Percentiles rank a stretch among this genome's conserved stretches.
Conservation (phyloP, 805 yeast genomes). For the Saccharomycopsis sp. region DNA sequence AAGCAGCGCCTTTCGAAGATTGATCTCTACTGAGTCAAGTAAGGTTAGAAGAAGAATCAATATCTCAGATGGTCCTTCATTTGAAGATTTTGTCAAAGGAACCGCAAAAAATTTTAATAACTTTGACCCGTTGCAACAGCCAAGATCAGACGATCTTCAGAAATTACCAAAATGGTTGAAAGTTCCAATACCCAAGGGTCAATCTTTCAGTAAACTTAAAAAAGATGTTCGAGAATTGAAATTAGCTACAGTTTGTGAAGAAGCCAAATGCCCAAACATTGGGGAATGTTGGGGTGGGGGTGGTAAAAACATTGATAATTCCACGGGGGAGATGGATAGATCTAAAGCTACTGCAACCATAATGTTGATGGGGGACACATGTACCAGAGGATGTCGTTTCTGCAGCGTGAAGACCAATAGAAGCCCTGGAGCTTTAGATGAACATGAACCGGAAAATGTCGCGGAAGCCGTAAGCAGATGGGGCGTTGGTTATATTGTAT, state of each 20-base stretch:
- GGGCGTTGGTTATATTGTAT: slow-evolving; percentile 97
- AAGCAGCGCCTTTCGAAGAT: too few species aligned
- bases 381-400: slow-evolving; percentile 98
- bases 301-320: slow-evolving; percentile 32
- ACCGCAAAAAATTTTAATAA: slow-evolving; percentile 53
- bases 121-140: slow-evolving; percentile 71
- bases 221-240: slow-evolving; percentile 83
- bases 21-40: too few species aligned
- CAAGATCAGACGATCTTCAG: slow-evolving; percentile 58
- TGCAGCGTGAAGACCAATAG: slow-evolving; percentile 95
- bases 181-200: slow-evolving; percentile 95
- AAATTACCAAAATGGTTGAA: slow-evolving; percentile 90
- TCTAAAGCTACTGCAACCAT: slow-evolving; percentile 95
- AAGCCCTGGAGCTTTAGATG: slow-evolving; percentile 82
- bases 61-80: slow-evolving; percentile 56
- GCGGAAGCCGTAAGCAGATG: slow-evolving; percentile 96
- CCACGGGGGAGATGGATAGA: slow-evolving; percentile 31
- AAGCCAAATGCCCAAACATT: slow-evolving; percentile 98
- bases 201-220: slow-evolving; percentile 70
- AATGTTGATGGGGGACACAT: slow-evolving; percentile 97
- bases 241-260: slow-evolving; percentile 94
- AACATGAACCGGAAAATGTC: slow-evolving; percentile 94
- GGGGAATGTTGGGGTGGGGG: slow-evolving; percentile 99
- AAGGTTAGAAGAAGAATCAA: slow-evolving; percentile 5
- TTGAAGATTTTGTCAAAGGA: slow-evolving; percentile 84